These are phyloP conservation scores for Coelastrella sp. DNA, from an alignment of 139 green algal species.

Conservation along the genomic window DNA sequence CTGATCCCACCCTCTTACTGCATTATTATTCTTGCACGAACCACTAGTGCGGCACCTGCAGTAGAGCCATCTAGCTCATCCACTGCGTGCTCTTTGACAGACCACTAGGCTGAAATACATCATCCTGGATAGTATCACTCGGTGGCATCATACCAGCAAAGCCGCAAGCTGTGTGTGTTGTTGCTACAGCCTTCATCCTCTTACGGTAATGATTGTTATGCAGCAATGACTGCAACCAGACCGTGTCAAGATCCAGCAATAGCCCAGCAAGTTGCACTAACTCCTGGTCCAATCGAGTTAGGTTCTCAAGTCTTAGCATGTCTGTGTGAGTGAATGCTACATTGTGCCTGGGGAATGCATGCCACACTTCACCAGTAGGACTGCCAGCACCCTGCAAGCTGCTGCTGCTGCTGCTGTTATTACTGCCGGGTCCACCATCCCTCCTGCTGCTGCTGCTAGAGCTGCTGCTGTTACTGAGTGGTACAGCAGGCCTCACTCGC, in stretches of 20 bases:
- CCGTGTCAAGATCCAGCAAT: slow-evolving; percentile 19
- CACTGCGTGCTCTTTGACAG: not conserved
- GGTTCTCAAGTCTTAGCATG: not conserved
- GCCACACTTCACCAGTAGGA: not conserved
- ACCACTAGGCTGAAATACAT: not conserved
- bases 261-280: not conserved
- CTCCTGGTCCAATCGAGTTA: slow-evolving; percentile 16
- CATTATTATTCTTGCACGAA: not conserved
- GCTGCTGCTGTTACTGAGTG: not conserved
- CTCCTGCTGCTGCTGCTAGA: too few relatives aligned
- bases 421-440: too few relatives aligned
- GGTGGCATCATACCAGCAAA: slow-evolving; percentile 42
- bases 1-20: not conserved
- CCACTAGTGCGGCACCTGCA: not conserved
- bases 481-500: not conserved
- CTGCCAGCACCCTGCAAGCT: not conserved
- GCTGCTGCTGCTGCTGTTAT: not conserved
- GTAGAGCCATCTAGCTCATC: not conserved
- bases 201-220: slow-evolving; percentile 11
- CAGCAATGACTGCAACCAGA: slow-evolving; percentile 14
- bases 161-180: slow-evolving; percentile 32
- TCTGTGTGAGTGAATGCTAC: slow-evolving; percentile 24
- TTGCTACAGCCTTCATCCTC: slow-evolving; percentile 14
- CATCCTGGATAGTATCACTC: not conserved
- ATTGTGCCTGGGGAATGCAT: slow-evolving; percentile 14